Conservation (phyloP, 1,284 basidiomycete species). For the Caloboletus inedulis region DNA sequence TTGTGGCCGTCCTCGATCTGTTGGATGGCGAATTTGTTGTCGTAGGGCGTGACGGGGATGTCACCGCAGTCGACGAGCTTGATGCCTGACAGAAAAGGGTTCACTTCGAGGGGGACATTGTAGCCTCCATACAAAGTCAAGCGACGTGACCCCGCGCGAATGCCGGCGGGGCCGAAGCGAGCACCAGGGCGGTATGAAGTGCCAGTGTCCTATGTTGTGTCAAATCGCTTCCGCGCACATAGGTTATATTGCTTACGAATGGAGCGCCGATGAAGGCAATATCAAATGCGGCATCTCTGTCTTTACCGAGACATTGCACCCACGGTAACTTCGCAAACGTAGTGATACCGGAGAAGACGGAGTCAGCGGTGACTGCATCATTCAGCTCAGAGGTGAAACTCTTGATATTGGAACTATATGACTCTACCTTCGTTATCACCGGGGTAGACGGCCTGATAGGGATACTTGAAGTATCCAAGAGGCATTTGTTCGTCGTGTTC, state of each 20-base stretch:
- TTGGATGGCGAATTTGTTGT: conserved; percentile 65
- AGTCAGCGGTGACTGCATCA: conserved; percentile 58
- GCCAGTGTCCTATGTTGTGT: conserved; percentile 56
- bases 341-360: conserved; percentile 70
- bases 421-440: conserved; percentile 51
- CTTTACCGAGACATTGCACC: conserved; percentile 66
- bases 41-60: conserved; percentile 58
- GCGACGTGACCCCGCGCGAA: conserved; percentile 71
- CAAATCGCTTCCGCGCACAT: not conserved
- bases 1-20: conserved; percentile 72
- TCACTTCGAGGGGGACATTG: conserved; percentile 67
- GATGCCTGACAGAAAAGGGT: conserved; percentile 61
- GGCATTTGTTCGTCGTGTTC: conserved; percentile 55
- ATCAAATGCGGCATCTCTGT: conserved; percentile 56
- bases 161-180: conserved; percentile 74
- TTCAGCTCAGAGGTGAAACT: not conserved
- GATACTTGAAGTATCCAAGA: conserved; percentile 61
- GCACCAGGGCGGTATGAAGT: conserved; percentile 77
- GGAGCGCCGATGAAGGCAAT: conserved; percentile 79
- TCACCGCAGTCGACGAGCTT: conserved; percentile 71
- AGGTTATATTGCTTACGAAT: conserved; percentile 47
- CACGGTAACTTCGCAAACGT: conserved; percentile 75
- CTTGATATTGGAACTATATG: not conserved
- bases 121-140: conserved; percentile 72
- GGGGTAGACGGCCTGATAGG: conserved; percentile 51